These are phyloP conservation scores for Albugo candida DNA, from an alignment of 352 stramenopile species.

Conservation along the genomic window DNA sequence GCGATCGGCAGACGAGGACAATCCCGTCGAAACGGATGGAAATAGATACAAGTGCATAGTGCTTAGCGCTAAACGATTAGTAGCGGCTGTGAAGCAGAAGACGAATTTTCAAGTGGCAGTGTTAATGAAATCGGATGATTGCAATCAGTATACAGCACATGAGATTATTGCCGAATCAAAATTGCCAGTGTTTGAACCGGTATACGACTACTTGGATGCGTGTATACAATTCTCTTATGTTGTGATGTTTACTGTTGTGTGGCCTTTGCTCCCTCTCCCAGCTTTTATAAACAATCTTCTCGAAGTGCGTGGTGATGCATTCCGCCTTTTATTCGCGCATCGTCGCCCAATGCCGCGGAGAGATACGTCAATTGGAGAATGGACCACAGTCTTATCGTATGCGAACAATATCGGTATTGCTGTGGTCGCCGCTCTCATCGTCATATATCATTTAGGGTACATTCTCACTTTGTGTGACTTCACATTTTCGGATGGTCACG, in stretches of 20 bases:
- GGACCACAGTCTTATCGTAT: slow-evolving; percentile 65
- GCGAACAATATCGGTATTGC: slow-evolving; percentile 75
- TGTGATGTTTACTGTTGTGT: slow-evolving; percentile 81
- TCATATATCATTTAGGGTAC: slow-evolving; percentile 71
- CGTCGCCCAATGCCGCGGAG: slow-evolving; percentile 62
- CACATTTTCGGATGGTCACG: slow-evolving; percentile 35
- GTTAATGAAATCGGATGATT: slow-evolving; percentile 53
- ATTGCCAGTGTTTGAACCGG: slow-evolving; percentile 60
- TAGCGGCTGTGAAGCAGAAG: slow-evolving; percentile 38
- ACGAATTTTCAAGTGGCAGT: slow-evolving; percentile 51
- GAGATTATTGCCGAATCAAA: slow-evolving; percentile 72
- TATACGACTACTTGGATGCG: slow-evolving; percentile 74
- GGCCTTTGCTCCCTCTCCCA: slow-evolving; percentile 67
- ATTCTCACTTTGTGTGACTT: slow-evolving; percentile 65
- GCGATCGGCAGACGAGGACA: slow-evolving; percentile 4
- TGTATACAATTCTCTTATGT: slow-evolving; percentile 82
- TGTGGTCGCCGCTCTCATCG: slow-evolving; percentile 57
- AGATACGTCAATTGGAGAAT: slow-evolving; percentile 68
- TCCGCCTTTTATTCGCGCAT: slow-evolving; percentile 60
- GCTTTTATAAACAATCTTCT: slow-evolving; percentile 79
- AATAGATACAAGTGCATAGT: slow-evolving; percentile 8
- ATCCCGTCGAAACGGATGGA: background rate
- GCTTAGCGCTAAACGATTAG: slow-evolving; percentile 31
- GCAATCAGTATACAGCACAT: slow-evolving; percentile 73
- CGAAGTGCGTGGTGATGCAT: slow-evolving; percentile 68